Conservation (phyloP, 1,139 yeast genomes). For the Suhomyces maxii region DNA sequence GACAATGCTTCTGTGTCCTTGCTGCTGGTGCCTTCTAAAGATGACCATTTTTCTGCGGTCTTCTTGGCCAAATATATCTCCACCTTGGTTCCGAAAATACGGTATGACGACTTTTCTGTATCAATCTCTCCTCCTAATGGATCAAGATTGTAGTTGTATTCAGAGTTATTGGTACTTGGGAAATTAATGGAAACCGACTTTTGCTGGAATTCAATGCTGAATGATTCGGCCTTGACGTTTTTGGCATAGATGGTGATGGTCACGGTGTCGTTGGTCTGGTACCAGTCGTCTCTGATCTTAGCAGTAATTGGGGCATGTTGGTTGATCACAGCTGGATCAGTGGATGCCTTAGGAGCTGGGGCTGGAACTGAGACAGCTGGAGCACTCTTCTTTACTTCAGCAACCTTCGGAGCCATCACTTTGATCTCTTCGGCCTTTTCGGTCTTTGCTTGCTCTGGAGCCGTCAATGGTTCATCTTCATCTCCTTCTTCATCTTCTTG, state of each 20-base stretch:
- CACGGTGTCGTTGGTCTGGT: conserved; percentile 58
- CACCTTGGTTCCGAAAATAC: conserved; percentile 69
- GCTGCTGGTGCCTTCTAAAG: conserved; percentile 30
- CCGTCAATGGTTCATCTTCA: conserved; percentile 6
- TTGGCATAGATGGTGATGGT: conserved; percentile 75
- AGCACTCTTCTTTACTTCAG: neutral
- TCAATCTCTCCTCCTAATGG: conserved; percentile 55
- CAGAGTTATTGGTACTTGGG: conserved; percentile 48
- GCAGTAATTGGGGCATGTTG: conserved; percentile 42
- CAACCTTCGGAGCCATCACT: neutral
- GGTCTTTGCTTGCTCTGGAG: neutral
- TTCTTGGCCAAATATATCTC: conserved; percentile 57
- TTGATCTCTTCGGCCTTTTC: neutral
- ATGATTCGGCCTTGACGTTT: conserved; percentile 50
- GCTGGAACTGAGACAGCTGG: neutral
- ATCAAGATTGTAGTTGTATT: conserved; percentile 50
- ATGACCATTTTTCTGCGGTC: conserved; percentile 42
- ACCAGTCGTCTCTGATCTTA: conserved; percentile 75
- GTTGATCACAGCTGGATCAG: conserved; percentile 36
- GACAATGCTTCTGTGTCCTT: conserved; percentile 18
- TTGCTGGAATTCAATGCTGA: conserved; percentile 36
- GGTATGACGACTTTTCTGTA: conserved; percentile 43
- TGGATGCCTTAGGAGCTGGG: conserved; percentile 17
- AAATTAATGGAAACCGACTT: conserved; percentile 40
- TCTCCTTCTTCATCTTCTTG: conserved; percentile 11